Conservation (phyloP, 306 rosid genomes). For the Luffa aegyptiaca region DNA sequence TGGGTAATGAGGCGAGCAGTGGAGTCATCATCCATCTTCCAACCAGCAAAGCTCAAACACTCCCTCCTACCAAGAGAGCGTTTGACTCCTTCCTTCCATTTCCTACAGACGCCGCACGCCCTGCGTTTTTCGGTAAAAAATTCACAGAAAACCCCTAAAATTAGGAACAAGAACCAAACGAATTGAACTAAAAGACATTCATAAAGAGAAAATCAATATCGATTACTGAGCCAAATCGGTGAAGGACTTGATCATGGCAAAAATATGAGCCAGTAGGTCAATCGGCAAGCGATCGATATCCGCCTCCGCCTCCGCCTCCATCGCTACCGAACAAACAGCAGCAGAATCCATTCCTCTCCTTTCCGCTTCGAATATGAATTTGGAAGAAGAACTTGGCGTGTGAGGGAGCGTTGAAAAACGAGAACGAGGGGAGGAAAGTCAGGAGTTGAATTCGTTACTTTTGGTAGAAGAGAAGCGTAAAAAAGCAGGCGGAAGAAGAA, state of each 20-base stretch:
- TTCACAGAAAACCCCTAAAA: background rate
- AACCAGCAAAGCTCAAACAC: constrained; percentile 69
- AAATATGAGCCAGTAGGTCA: constrained; percentile 69
- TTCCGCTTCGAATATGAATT: background rate
- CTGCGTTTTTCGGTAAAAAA: constrained; percentile 17
- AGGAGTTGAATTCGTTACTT: background rate
- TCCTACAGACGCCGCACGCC: constrained; percentile 81
- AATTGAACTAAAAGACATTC: background rate
- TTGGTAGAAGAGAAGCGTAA: background rate
- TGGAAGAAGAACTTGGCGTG: background rate
- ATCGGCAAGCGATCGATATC: constrained; percentile 78
- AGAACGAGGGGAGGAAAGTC: background rate
- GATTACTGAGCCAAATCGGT: constrained; percentile 92
- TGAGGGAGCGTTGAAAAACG: background rate
- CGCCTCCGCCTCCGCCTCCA: constrained; percentile 45
- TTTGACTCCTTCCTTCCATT: constrained; percentile 80
- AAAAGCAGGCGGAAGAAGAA: constrained; percentile 4
- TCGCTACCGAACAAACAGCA: background rate
- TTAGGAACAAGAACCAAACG: background rate
- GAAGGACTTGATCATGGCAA: constrained; percentile 53
- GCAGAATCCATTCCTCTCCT: background rate
- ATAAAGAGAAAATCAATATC: background rate
- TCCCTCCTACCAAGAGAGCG: constrained; percentile 57
- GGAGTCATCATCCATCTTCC: constrained; percentile 91
- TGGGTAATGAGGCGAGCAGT: constrained; percentile 62